These are phyloP conservation scores for Aspergillus leporis DNA, from an alignment of 495 filamentous ascomycete species.

Conservation along the genomic window DNA sequence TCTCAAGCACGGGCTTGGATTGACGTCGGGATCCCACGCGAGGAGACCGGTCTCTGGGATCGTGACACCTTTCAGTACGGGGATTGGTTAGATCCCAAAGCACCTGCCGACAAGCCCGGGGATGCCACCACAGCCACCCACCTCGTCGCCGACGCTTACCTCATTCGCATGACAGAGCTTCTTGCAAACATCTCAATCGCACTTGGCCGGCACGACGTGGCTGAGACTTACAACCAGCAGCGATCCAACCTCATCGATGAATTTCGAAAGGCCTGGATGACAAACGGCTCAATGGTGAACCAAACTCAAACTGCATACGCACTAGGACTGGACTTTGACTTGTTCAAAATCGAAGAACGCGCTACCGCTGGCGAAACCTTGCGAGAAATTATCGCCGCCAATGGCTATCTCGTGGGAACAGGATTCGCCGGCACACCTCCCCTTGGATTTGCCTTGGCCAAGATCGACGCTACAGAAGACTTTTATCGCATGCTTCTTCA, in stretches of 20 bases:
- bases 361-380: background rate
- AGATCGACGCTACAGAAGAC: constrained; percentile 27
- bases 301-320: constrained; percentile 51
- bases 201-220: background rate
- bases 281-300: constrained; percentile 36
- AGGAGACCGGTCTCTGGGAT: constrained; percentile 38
- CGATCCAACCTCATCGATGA: constrained; percentile 27
- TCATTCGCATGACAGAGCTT: constrained; percentile 46
- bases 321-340: constrained; percentile 45
- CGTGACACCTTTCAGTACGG: constrained; percentile 40
- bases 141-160: constrained; percentile 53
- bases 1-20: constrained; percentile 46
- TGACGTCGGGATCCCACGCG: constrained; percentile 41
- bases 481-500: constrained; percentile 42
- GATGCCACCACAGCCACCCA: constrained; percentile 37
- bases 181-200: constrained; percentile 17
- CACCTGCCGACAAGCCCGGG: constrained; percentile 43
- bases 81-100: constrained; percentile 56
- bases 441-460: constrained; percentile 44
- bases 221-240: constrained; percentile 17
- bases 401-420: constrained; percentile 40
- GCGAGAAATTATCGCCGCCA: background rate
- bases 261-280: constrained; percentile 46
- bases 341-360: constrained; percentile 25
- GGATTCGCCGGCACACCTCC: constrained; percentile 57